phyloP scores from a whole-genome alignment of 1,284 basidiomycete species.

The Moesziomyces sp. region DNA sequence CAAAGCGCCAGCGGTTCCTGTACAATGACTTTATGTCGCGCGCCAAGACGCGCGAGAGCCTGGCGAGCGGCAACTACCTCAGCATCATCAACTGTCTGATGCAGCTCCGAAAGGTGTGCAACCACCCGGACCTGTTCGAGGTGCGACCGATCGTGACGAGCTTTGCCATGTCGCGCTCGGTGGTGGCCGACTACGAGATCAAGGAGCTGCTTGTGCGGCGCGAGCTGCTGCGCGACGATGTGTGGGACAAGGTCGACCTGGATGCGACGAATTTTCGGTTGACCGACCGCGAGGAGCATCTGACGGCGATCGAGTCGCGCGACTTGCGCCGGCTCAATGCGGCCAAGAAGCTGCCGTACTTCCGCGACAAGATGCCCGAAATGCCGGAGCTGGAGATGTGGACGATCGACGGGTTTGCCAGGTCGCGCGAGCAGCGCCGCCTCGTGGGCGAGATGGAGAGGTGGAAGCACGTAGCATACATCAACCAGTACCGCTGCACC shows the following conservation, averaged over 20 bases:
- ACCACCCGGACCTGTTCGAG: conserved; percentile 95
- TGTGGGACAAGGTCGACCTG: conserved; percentile 73
- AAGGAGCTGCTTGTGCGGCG: conserved; percentile 85
- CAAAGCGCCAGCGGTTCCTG: conserved; percentile 92
- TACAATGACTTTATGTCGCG: conserved; percentile 99
- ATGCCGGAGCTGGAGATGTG: conserved; percentile 74
- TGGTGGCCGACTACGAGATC: conserved; percentile 85
- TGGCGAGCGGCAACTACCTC: conserved; percentile 83
- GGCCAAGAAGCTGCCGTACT: conserved; percentile 74
- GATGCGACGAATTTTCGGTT: conserved; percentile 77
- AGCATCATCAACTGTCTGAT: conserved; percentile 94
- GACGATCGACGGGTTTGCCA: conserved; percentile 79
- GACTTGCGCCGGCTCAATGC: conserved; percentile 78
- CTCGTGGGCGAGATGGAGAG: conserved; percentile 73
- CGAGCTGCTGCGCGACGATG: conserved; percentile 73
- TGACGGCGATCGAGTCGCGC: conserved; percentile 72
- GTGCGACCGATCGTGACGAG: conserved; percentile 92
- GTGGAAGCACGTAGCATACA: conserved; percentile 78
- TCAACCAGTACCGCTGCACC: conserved; percentile 82
- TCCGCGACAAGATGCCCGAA: conserved; percentile 69
- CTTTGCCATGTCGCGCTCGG: conserved; percentile 85
- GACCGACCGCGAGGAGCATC: conserved; percentile 70
- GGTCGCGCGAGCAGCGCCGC: conserved; percentile 74
- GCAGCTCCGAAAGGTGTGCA: conserved; percentile 83
- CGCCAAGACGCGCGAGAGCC: conserved; percentile 84